Evolutionary conservation across 164 flowering plant genomes (phyloP).

Genomic region (Magnolia kwangsiensis): DNA sequence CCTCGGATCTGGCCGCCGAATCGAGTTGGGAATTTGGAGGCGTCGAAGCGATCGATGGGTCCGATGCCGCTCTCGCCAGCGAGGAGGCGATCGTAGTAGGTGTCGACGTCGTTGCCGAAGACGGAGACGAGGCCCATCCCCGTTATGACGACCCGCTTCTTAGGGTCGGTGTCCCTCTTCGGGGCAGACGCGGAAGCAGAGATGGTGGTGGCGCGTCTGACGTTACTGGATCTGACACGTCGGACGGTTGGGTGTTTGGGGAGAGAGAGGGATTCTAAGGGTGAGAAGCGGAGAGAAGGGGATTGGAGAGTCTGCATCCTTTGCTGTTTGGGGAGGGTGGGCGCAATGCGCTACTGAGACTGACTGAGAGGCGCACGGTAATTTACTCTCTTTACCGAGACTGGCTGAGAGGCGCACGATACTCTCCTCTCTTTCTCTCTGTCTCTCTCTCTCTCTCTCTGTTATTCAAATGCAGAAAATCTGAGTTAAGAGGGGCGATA

Average conservation of each 20-base stretch:
- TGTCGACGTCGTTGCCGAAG: constrained; percentile 76
- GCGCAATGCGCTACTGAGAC: background rate
- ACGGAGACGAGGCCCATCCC: constrained; percentile 55
- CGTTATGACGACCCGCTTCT: constrained; percentile 32
- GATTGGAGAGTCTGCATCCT: constrained; percentile 13
- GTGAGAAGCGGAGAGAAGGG: constrained; percentile 9
- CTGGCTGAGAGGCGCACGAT: background rate
- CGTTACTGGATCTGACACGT: background rate
- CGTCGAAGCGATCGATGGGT: constrained; percentile 75
- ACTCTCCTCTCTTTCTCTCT: no score
- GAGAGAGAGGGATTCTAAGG: background rate
- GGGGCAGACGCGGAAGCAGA: constrained; percentile 10
- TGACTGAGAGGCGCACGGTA: background rate
- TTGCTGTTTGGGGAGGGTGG: background rate
- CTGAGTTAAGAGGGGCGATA: background rate
- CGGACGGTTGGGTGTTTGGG: background rate
- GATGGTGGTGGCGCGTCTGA: background rate
- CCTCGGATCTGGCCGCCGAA: constrained; percentile 92
- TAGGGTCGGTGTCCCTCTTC: constrained; percentile 30
- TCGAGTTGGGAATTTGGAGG: constrained; percentile 85
- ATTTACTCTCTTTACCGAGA: background rate
- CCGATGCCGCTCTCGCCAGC: constrained; percentile 72
- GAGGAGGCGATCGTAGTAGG: constrained; percentile 62
- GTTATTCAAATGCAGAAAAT: background rate
- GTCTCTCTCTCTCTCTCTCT: no score